These are phyloP conservation scores for Paramecium tetraurelia DNA, from an alignment of 73 alveolate genomes.

Conservation along the genomic window DNA sequence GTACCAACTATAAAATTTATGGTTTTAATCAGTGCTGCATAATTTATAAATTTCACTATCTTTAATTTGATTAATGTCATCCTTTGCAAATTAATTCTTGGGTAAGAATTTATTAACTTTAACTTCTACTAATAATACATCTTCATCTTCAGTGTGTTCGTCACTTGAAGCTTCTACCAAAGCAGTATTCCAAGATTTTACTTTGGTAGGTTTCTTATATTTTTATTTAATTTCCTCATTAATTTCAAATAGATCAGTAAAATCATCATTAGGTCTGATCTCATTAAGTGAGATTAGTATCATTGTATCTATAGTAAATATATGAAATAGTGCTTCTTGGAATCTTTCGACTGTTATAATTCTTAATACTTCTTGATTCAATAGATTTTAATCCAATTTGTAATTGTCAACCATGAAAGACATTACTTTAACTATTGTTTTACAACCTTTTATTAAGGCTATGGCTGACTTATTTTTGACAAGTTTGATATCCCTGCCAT, in stretches of 20 bases:
- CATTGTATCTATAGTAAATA: not conserved
- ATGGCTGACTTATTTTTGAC: not conserved
- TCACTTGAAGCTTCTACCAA: not conserved
- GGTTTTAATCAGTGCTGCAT: constrained; percentile 18
- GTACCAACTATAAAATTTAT: not conserved
- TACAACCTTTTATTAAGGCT: not conserved
- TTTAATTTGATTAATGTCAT: not conserved
- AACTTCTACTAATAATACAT: not conserved
- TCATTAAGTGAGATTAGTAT: not conserved
- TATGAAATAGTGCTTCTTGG: not conserved
- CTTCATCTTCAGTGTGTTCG: constrained; percentile 20
- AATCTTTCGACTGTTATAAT: not conserved
- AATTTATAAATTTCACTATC: not conserved
- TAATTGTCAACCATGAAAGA: constrained; percentile 28
- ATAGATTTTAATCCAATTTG: not conserved
- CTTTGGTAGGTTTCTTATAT: not conserved
- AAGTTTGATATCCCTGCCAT: not conserved
- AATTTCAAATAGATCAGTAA: not conserved
- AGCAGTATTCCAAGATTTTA: constrained; percentile 19
- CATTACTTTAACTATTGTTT: not conserved
- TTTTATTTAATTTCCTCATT: not conserved
- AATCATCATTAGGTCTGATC: constrained; percentile 1
- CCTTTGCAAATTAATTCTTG: not conserved
- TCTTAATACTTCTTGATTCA: not conserved
- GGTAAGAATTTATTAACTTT: not conserved